These are phyloP conservation scores for Pseudogymnoascus verrucosus DNA, from an alignment of 2,329 filamentous ascomycete species.

Conservation along the genomic window DNA sequence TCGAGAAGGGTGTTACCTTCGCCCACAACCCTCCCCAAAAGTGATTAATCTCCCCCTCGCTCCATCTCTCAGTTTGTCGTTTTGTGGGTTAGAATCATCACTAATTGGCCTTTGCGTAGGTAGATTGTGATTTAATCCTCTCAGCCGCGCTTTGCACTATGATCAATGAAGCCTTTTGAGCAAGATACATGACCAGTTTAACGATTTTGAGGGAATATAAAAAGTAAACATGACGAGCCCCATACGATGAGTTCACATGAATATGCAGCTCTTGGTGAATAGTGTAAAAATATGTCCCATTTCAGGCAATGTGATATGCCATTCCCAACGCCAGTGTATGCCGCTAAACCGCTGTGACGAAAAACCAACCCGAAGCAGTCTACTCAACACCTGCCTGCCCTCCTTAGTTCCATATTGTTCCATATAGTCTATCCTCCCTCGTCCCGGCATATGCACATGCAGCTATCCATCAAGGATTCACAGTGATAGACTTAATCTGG, in stretches of 20 bases:
- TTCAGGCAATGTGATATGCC: conserved; percentile 2
- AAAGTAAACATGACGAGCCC: background rate
- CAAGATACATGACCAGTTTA: background rate
- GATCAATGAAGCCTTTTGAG: background rate
- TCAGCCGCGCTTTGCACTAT: background rate
- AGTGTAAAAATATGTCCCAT: background rate
- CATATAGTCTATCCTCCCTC: background rate
- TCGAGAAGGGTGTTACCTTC: conserved; percentile 87
- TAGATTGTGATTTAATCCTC: conserved; percentile 34
- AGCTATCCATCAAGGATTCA: conserved; percentile 44
- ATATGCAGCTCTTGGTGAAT: background rate
- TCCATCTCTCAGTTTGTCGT: conserved; percentile 14
- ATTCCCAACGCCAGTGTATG: conserved; percentile 18
- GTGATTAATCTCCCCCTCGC: conserved; percentile 46
- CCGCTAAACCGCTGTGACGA: conserved; percentile 21
- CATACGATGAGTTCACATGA: background rate
- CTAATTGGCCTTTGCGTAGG: conserved; percentile 28
- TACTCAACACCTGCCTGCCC: background rate
- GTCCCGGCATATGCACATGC: background rate
- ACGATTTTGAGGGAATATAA: conserved; percentile 8
- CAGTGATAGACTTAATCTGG: conserved; percentile 79
- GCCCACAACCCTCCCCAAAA: conserved; percentile 81
- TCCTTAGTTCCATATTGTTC: background rate
- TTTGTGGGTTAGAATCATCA: background rate
- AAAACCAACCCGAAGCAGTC: background rate